Base-by-base conservation (phyloP, 2,329 filamentous ascomycete genomes). In the Calonectria fujianensis region DNA sequence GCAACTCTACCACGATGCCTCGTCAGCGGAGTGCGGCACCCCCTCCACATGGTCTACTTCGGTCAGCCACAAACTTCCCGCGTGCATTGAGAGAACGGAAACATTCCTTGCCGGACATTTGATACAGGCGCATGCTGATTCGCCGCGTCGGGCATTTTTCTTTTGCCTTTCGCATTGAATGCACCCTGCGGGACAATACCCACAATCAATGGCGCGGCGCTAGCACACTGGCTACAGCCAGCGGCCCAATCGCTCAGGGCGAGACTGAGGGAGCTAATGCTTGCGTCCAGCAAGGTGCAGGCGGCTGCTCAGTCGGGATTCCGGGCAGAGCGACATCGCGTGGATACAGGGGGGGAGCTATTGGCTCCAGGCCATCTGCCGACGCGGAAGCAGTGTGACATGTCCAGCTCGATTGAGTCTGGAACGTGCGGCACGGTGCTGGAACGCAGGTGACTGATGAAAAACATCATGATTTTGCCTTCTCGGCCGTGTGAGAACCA, bases 1-100 rank as follows among this genome's bases (percentile, higher is more conserved):
- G 57, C n/a, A 61, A 39, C 57, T 37, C 11, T 27, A 29, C 27
- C 18, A 13, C n/a, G 9, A 10, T 9, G 24, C 32, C 6, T 41
- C 57, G 35, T 41, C 35, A 41, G 24, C 37, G 57, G 57, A 41
- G 41, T 63, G 57, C 24, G 16, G 57, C 24, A 63, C 16, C 39
- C 39, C 1, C 35, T 63, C 57, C 57, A 63, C 57, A 29, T 20
- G 32, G 37, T 41, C 35, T 16, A 3, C 24, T 24, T 41, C 35
- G 37, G 24, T 31, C n/a, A 9, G 37, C 37, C 35, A 18, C 35
- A 45, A 59, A 9, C 20, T 63, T 24, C 14, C 14, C 20, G 8
- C 2, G 7, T 18, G 57, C 57, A 63, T 63, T 18, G 39, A 41
- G 24, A 29, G 6, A 24, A 63, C 16, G 24, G 27, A 29, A 31